Evolutionary conservation across 768 basidiomycete genomes (phyloP).

Genomic region (Tephrocybe sp.): DNA sequence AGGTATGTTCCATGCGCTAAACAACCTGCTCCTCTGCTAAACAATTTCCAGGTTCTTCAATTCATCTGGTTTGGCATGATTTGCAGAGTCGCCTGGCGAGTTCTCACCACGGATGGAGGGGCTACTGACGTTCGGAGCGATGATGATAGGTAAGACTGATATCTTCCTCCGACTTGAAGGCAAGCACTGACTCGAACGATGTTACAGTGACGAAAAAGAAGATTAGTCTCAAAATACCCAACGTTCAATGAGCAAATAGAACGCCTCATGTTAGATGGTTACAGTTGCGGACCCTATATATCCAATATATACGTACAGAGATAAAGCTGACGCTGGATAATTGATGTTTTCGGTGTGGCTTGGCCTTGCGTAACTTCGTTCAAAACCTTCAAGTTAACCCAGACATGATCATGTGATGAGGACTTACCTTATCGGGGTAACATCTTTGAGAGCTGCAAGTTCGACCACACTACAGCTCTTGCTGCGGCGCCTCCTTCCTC

Average conservation of each 20-base stretch:
- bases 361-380: background rate
- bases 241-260: background rate
- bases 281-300: conserved; percentile 5
- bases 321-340: background rate
- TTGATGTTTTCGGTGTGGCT: background rate
- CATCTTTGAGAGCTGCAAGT: conserved; percentile 25
- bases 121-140: conserved; percentile 89
- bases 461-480: conserved; percentile 2
- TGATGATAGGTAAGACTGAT: conserved; percentile 57
- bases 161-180: conserved; percentile 2
- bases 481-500: conserved; percentile 16
- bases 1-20: conserved; percentile 41
- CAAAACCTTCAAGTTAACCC: background rate
- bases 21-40: conserved; percentile 9
- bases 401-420: conserved; percentile 11
- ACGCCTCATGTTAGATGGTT: background rate
- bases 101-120: conserved; percentile 65
- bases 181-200: conserved; percentile 11
- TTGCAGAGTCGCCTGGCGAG: conserved; percentile 77
- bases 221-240: conserved; percentile 22
- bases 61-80: conserved; percentile 88
- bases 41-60: conserved; percentile 57
- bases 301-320: conserved; percentile 6
- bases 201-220: conserved; percentile 30
- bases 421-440: conserved; percentile 36